phyloP scores from a whole-genome alignment of 768 basidiomycete species.

The Pleurotus platypus region DNA sequence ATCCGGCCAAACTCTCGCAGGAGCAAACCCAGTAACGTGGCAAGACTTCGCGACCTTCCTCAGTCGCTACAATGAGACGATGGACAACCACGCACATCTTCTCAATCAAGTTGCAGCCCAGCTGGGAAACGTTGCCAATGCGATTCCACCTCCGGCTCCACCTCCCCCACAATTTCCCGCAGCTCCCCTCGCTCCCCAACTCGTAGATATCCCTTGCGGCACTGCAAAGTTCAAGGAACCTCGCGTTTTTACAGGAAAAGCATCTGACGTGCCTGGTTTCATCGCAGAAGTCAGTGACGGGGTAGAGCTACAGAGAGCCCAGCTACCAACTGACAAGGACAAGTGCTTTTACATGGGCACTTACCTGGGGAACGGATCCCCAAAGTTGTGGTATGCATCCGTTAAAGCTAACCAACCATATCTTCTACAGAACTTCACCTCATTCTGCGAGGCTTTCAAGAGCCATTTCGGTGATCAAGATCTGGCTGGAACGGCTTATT shows the following conservation, averaged over 20 bases:
- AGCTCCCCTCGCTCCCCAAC: not conserved
- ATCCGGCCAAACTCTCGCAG: too few species aligned
- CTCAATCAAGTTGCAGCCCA: too few species aligned
- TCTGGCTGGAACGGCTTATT: conserved; percentile 19
- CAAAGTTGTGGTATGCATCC: conserved; percentile 26
- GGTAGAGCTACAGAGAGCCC: conserved; percentile 18
- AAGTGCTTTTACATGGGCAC: conserved; percentile 22
- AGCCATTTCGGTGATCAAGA: conserved; percentile 25
- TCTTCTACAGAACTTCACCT: conserved; percentile 22
- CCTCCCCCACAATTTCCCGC: not conserved
- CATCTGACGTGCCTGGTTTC: conserved; percentile 8
- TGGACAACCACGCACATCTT: too few species aligned
- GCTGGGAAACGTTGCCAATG: too few species aligned
- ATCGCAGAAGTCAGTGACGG: conserved; percentile 20
- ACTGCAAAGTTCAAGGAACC: not conserved
- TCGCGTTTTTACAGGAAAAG: conserved; percentile 16
- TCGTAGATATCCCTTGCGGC: not conserved
- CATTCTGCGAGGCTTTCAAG: conserved; percentile 21
- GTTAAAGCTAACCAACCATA: conserved; percentile 13
- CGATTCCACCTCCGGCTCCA: not conserved
- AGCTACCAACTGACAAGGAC: conserved; percentile 21
- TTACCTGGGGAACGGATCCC: conserved; percentile 25
- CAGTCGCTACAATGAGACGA: too few species aligned
- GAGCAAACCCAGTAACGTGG: too few species aligned
- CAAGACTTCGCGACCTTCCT: too few species aligned